Evolutionary conservation across 164 flowering plant species (phyloP), one percentile per base, ranked within the genome.

Genomic region (Piper longum): DNA sequence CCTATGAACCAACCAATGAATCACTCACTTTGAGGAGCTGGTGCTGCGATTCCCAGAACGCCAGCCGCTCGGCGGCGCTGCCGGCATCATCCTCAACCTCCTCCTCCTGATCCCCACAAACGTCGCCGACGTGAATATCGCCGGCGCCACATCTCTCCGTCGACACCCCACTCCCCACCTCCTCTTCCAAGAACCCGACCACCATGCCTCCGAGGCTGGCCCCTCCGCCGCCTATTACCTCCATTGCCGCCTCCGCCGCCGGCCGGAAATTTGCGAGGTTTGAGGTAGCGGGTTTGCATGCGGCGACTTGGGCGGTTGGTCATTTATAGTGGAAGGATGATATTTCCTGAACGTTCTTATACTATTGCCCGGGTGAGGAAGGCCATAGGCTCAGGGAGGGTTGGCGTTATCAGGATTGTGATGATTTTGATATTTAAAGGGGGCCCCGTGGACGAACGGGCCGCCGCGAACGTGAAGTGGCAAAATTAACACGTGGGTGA

Each of bases 111-210:
- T 26, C 36, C 36, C 36, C 36, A 26, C 36, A 26, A 26, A 26
- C 52, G 52, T 5, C 52, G 14, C 8, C 12, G 2, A 63, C 67
- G 3, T 17, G 13, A 0, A 0, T 2, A 12, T 41, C 45, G 2
- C 44, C 70, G 59, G 44, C 55, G 45, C 45, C 13, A 43, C 41
- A 56, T 36, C 66, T 68, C 13, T 56, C 74, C 59, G 43, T 43
- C 17, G 61, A 64, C 62, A 55, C 72, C 41, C 65, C 68, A 0
- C 56, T 48, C 3, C 52, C 52, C 7, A 48, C 52, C 8, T 48
- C 68, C 39, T 71, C 69, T n/a, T 76, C 76, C 2, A 80, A 67
- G 60, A 80, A 80, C 71, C 77, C 85, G 39, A 82, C 71, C 7
- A 77, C 76, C 72, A 83, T 75, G 45, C 78, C 85, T 17, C 68